Percentiles rank a stretch among this genome's conserved stretches.
These are phyloP conservation scores for Podaxis rugospora DNA, from an alignment of 768 basidiomycete genomes.

Conservation along the genomic window DNA sequence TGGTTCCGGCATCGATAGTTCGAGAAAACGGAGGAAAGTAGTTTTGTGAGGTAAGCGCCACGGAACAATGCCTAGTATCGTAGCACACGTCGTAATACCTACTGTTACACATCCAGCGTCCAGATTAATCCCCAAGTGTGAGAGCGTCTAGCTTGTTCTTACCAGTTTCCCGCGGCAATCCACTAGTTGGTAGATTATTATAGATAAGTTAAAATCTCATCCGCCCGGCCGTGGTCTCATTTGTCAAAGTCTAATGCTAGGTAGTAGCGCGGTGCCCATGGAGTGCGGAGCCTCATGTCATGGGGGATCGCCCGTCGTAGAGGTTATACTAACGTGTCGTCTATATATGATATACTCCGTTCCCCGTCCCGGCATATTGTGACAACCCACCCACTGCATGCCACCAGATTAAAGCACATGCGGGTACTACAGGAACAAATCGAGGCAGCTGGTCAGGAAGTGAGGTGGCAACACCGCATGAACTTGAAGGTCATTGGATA, in stretches of 20 bases:
- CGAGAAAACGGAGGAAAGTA: background rate
- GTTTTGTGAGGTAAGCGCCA: background rate
- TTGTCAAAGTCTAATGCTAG: conserved; percentile 12
- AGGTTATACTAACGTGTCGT: background rate
- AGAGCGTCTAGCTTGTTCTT: background rate
- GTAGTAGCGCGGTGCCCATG: conserved; percentile 9
- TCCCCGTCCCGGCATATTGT: background rate
- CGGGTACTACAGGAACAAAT: background rate
- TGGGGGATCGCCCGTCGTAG: background rate
- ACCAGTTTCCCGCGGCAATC: background rate
- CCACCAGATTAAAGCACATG: background rate
- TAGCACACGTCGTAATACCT: background rate
- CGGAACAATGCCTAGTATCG: background rate
- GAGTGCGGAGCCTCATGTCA: background rate
- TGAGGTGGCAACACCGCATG: background rate
- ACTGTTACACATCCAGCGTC: background rate
- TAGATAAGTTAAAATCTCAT: background rate
- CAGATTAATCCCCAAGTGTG: background rate
- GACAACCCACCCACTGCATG: background rate
- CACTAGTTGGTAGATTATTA: background rate
- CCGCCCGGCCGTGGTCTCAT: conserved; percentile 2
- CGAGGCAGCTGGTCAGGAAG: background rate
- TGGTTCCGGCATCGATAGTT: background rate
- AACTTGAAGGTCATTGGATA: background rate
- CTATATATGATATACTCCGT: background rate